Percentiles rank a stretch among this genome's conserved stretches.
These are phyloP conservation scores for Iberis amara DNA, from an alignment of 441 rosid species.

Conservation along the genomic window DNA sequence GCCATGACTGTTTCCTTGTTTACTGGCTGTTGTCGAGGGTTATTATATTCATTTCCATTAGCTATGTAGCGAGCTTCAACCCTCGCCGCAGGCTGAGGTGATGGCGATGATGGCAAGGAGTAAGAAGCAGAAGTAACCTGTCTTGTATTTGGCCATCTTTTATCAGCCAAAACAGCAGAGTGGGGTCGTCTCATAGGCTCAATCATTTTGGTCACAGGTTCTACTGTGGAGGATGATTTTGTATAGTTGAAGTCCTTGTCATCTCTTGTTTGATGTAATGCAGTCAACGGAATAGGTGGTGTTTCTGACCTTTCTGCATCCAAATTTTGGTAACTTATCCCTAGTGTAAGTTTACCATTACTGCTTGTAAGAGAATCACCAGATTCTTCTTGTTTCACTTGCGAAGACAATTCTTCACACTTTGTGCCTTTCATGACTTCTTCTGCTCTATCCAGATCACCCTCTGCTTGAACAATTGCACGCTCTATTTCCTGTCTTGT, in stretches of 20 bases:
- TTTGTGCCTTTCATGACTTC: constrained; percentile 44
- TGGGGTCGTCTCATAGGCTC: constrained; percentile 57
- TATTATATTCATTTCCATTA: constrained; percentile 51
- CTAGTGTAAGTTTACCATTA: constrained; percentile 34
- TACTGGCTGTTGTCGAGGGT: constrained; percentile 39
- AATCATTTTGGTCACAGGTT: constrained; percentile 35
- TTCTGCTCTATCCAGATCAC: constrained; percentile 60
- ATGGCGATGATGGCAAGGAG: constrained; percentile 52
- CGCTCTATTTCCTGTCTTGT: constrained; percentile 83
- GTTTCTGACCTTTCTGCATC: constrained; percentile 37
- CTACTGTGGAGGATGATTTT: constrained; percentile 37
- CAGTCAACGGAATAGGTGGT: constrained; percentile 32
- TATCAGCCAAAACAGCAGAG: constrained; percentile 41
- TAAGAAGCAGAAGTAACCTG: constrained; percentile 44
- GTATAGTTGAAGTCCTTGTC: constrained; percentile 61
- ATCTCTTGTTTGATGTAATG: constrained; percentile 50
- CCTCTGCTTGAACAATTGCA: constrained; percentile 62
- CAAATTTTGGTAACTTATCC: constrained; percentile 35
- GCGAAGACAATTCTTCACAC: constrained; percentile 38
- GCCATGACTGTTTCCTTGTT: constrained; percentile 56
- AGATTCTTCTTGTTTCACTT: constrained; percentile 42
- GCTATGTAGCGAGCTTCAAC: constrained; percentile 43
- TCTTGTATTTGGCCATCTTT: constrained; percentile 52
- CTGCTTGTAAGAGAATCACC: constrained; percentile 42
- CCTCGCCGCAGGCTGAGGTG: constrained; percentile 47